These are phyloP conservation scores for Elongisporangium senticosum DNA, from an alignment of 352 stramenopile genomes.

Conservation along the genomic window DNA sequence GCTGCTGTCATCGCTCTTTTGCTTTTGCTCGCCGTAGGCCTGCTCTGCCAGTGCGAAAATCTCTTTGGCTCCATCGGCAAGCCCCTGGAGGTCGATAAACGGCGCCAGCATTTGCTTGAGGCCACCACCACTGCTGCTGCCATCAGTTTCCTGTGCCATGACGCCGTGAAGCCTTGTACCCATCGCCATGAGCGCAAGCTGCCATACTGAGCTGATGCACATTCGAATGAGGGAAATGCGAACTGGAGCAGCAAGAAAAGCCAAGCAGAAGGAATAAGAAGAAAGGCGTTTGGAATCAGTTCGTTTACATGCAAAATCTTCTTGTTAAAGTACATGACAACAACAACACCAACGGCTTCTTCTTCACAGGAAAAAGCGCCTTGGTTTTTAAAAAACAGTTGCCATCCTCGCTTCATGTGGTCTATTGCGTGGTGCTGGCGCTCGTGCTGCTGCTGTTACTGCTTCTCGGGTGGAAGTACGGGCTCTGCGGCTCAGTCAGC, in stretches of 20 bases:
- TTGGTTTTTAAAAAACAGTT: not conserved
- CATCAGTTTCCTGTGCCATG: not conserved
- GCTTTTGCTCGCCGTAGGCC: slow-evolving; percentile 10
- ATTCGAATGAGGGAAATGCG: not conserved
- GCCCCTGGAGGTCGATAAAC: slow-evolving; percentile 29
- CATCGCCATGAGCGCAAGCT: not conserved
- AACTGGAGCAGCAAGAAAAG: too few relatives aligned
- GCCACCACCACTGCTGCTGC: not conserved
- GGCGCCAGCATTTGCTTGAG: slow-evolving; percentile 33
- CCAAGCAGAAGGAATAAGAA: not conserved
- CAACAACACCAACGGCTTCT: not conserved
- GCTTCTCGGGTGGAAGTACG: slow-evolving; percentile 21
- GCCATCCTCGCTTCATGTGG: not conserved
- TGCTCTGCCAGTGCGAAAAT: slow-evolving; percentile 9
- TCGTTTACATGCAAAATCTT: not conserved
- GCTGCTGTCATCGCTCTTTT: slow-evolving; percentile 3
- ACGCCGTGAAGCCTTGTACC: not conserved
- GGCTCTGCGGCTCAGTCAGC: slow-evolving; percentile 56
- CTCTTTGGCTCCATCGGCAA: slow-evolving; percentile 15
- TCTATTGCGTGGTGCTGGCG: slow-evolving; percentile 3
- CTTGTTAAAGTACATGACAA: not conserved
- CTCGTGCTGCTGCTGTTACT: not conserved
- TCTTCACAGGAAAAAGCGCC: not conserved
- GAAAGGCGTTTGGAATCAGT: not conserved
- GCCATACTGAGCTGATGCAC: not conserved